Base-by-base conservation (phyloP, 1,284 basidiomycete genomes). In the Moesziomyces globuligerus region DNA sequence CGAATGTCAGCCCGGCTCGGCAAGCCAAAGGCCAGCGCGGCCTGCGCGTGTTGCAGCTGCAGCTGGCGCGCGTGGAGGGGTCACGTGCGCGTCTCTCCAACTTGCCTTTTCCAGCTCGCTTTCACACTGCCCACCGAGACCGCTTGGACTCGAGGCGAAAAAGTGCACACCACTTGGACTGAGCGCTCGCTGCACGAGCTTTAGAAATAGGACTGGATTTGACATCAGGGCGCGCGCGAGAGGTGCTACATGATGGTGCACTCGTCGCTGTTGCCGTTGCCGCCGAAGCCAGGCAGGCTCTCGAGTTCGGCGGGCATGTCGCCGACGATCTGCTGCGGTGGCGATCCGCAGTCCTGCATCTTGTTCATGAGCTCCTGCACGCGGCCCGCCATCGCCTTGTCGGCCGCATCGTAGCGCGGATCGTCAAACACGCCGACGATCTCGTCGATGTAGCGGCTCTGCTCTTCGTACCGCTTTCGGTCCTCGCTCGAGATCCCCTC, bases 271-370 rank as follows among this genome's bases (percentile, higher is more conserved):
- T 42, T 51, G 3, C 49, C 58, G 3, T 41, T 57, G 2, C 51
- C 66, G 9, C 72, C 58, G 25, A 78, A 68, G 1, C 74, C 66
- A 37, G 71, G 73, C 38, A 80, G 38, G 11, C 46, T 60, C 18
- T 75, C 71, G 32, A 79, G 52, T 50, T 78, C 92, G 4, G 92
- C 88, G 0, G 94, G 94, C 72, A 97, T 86, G 5, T 91, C 89
- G 2, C 94, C 95, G 88, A 96, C 92, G 52, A 98, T 88, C 80
- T 94, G 92, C 47, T 89, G 83, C 0, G 94, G 94, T 0, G 94
- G 94, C 11, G 91, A 89, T 3, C 95, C 94, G 58, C 90, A 86
- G 28, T 86, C 86, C 86, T 94, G 92, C 87, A 95, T 89, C 90
- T 93, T 88, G 58, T 87, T 87, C 89, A 94, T 93, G 41, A 93